Evolutionary conservation across 768 basidiomycete genomes (phyloP), one percentile per base, ranked within the genome.

Genomic region (Lactarius sp.): DNA sequence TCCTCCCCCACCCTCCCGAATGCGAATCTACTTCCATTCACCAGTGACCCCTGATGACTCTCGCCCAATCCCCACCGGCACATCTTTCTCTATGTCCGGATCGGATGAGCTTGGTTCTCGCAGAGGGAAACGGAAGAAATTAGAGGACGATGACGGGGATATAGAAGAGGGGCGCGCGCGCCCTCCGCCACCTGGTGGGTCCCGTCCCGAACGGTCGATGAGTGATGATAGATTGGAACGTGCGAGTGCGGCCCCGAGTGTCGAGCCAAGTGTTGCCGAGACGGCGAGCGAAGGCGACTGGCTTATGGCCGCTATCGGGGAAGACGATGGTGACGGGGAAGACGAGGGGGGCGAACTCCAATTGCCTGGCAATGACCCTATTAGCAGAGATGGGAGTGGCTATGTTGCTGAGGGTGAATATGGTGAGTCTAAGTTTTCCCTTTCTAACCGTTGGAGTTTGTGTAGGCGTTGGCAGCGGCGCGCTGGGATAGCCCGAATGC

Each of bases 1-100:
- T 27, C 71, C 76, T 73, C 82, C 70, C 74, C 86, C 75, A 76
- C 87, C 89, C 41, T 91, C 91, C 50, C 87, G 92, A 66, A 86
- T 94, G 70, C 88, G 91, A 70, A 90, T 94, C 61, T 94, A 94
- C 78, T 94, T 94, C 79, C 91, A 93, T 77, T 92, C 91, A 31
- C 92, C 91, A 65, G 88, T 88, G 66, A 84, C 88, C 67, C 81
- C 86, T 71, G 90, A 91, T 77, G 90, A 92, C 75, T 81, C 86
- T 61, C 85, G 83, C 72, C 86, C 86, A 27, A 85, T 90, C 72
- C 85, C 86, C 64, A 83, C 85, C 78, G 75, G 80, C 64, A 78
- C 83, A 70, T 79, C 71, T 73, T 74, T 73, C 68, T 68, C 55
- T 65, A 66, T 68, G 68, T 76, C 80, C 72, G 77, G 76, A 65